Evolutionary conservation across 2,329 filamentous ascomycete genomes (phyloP).

Genomic region (Pseudopithomyces chartarum): DNA sequence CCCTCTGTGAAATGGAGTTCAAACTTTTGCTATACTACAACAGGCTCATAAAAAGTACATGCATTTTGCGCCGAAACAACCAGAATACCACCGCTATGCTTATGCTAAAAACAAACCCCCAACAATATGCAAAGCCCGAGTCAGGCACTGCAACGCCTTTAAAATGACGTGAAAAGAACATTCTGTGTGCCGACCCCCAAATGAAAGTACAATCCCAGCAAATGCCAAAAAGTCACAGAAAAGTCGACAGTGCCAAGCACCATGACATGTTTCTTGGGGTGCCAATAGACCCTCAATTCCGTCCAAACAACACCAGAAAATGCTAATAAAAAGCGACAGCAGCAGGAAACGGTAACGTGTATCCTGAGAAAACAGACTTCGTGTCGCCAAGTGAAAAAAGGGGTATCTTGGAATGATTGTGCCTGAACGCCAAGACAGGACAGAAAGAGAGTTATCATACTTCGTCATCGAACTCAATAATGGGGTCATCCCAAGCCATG

Average conservation of each 20-base stretch:
- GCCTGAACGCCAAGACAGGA: neutral
- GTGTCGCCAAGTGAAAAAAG: neutral
- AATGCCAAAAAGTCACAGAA: neutral
- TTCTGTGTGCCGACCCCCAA: no score
- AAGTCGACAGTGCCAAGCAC: neutral
- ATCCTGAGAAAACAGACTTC: neutral
- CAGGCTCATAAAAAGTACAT: no score
- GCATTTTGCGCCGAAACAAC: no score
- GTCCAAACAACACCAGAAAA: neutral
- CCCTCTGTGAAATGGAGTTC: no score
- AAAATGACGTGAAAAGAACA: no score
- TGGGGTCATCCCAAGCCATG: neutral
- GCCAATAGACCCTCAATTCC: neutral
- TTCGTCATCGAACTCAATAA: neutral
- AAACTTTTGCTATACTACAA: no score
- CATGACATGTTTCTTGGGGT: neutral
- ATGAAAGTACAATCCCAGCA: no score
- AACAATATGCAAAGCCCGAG: no score
- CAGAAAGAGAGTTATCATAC: neutral
- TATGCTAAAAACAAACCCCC: no score
- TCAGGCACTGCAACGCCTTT: no score
- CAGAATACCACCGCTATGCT: no score
- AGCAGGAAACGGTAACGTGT: neutral
- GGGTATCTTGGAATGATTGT: neutral
- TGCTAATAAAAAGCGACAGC: neutral